These are phyloP conservation scores for Metschnikowia anglica DNA, from an alignment of 805 yeast species.

Conservation along the genomic window DNA sequence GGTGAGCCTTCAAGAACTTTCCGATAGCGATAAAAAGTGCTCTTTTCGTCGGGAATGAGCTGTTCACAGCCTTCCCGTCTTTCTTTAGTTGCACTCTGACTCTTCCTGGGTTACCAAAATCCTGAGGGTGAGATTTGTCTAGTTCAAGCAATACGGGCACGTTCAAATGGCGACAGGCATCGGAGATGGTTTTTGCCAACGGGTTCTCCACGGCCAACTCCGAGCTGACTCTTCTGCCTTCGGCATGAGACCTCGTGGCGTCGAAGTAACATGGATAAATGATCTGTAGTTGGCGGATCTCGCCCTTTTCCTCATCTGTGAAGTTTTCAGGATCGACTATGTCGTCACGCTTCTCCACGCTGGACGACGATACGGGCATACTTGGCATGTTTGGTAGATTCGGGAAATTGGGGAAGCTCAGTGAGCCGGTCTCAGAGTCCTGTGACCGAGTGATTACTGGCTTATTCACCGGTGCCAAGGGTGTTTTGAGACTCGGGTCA, in stretches of 20 bases:
- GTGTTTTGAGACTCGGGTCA: conserved; percentile 64
- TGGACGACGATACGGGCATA: background rate
- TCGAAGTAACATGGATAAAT: conserved; percentile 94
- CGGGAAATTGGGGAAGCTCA: conserved; percentile 2
- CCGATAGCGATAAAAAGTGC: conserved; percentile 61
- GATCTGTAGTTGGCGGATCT: conserved; percentile 67
- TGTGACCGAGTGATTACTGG: conserved; percentile 64
- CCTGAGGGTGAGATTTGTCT: conserved; percentile 91
- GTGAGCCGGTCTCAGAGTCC: conserved; percentile 34
- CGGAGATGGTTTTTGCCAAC: conserved; percentile 75
- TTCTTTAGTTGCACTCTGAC: conserved; percentile 69
- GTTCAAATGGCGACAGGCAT: conserved; percentile 55
- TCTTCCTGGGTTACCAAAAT: conserved; percentile 97
- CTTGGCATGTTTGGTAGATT: background rate
- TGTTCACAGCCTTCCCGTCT: conserved; percentile 43
- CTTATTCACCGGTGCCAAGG: conserved; percentile 63
- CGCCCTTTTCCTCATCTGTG: conserved; percentile 46
- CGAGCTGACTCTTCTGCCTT: conserved; percentile 79
- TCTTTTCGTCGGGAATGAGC: conserved; percentile 51
- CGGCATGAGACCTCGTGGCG: conserved; percentile 62
- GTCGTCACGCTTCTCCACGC: conserved; percentile 2
- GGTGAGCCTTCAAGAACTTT: conserved; percentile 59
- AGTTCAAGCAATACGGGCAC: conserved; percentile 60
- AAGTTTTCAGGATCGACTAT: conserved; percentile 20
- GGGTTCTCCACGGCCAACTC: conserved; percentile 83